These are phyloP conservation scores for Simplicillium sp. DNA, from an alignment of 2,329 filamentous ascomycete species.

Conservation along the genomic window DNA sequence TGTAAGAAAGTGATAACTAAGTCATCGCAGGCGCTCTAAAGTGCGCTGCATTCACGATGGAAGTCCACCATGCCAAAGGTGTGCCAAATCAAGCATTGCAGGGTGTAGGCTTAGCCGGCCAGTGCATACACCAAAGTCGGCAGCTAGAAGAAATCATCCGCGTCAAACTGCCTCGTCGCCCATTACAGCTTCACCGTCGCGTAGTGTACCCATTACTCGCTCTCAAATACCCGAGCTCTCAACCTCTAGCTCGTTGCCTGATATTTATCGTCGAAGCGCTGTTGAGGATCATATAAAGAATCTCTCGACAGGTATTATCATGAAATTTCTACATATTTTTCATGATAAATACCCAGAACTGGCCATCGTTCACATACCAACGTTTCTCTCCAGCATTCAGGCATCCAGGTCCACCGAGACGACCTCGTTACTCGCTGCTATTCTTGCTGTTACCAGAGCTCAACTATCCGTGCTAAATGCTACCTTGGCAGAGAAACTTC, in stretches of 20 bases:
- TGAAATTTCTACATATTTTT: slow-evolving; percentile 23
- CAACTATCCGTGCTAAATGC: slow-evolving; percentile 21
- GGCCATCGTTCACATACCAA: slow-evolving; percentile 21
- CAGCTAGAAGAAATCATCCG: background rate
- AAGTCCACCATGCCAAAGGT: slow-evolving; percentile 22
- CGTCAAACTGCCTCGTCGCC: background rate
- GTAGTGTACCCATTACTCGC: background rate
- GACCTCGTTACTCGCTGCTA: slow-evolving; percentile 18
- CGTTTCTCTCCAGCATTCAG: slow-evolving; percentile 17
- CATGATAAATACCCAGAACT: slow-evolving; percentile 24
- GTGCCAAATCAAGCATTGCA: slow-evolving; percentile 14
- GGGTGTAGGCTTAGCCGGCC: slow-evolving; percentile 17
- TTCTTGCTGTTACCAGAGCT: slow-evolving; percentile 18
- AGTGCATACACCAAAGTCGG: slow-evolving; percentile 4
- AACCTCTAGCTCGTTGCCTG: background rate
- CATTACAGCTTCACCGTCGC: background rate
- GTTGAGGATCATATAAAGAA: slow-evolving; percentile 13
- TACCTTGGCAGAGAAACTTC: slow-evolving; percentile 16
- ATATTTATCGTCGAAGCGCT: background rate
- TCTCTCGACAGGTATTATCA: slow-evolving; percentile 15
- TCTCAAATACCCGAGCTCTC: background rate
- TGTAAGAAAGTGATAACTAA: slow-evolving; percentile 12
- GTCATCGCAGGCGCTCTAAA: no score
- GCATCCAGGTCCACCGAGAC: slow-evolving; percentile 12
- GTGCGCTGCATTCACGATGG: slow-evolving; percentile 18